Evolutionary conservation across 2,329 filamentous ascomycete species (phyloP).

Genomic region (Fusarium luffae): DNA sequence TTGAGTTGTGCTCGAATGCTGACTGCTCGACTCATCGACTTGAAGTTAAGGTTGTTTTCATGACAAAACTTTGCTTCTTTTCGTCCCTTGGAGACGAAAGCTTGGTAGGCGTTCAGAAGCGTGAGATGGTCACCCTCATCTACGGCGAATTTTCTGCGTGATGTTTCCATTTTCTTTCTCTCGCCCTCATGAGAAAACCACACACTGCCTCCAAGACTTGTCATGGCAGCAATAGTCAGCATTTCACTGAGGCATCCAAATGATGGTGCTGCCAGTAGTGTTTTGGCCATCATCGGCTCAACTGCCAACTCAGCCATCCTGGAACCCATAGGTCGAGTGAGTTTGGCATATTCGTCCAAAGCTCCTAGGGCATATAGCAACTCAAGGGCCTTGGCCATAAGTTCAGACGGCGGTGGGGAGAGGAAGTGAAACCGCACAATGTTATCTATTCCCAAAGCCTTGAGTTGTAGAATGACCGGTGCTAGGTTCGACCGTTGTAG

Average conservation of each 20-base stretch:
- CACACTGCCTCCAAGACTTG: constrained; percentile 81
- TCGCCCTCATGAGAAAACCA: constrained; percentile 86
- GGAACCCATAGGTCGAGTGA: constrained; percentile 87
- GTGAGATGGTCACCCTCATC: constrained; percentile 96
- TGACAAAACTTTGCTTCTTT: constrained; percentile 89
- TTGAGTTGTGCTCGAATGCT: constrained; percentile 88
- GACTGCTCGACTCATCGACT: constrained; percentile 82
- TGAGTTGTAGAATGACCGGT: constrained; percentile 87
- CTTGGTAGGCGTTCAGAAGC: constrained; percentile 90
- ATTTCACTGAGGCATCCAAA: constrained; percentile 88
- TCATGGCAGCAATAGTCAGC: constrained; percentile 93
- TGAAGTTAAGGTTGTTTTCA: constrained; percentile 88
- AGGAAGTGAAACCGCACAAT: constrained; percentile 91
- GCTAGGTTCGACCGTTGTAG: constrained; percentile 93
- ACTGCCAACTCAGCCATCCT: constrained; percentile 94
- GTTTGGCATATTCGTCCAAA: constrained; percentile 87
- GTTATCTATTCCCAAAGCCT: constrained; percentile 95
- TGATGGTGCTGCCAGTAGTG: constrained; percentile 76
- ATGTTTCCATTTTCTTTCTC: constrained; percentile 78
- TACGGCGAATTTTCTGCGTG: constrained; percentile 84
- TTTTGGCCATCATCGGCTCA: constrained; percentile 96
- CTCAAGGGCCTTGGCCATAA: constrained; percentile 87
- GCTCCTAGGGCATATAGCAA: constrained; percentile 88
- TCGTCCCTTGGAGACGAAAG: constrained; percentile 84
- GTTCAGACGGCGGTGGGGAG: constrained; percentile 83